Evolutionary conservation across 2,329 filamentous ascomycete species (phyloP).

Genomic region (Cladosporium sphaerospermum): DNA sequence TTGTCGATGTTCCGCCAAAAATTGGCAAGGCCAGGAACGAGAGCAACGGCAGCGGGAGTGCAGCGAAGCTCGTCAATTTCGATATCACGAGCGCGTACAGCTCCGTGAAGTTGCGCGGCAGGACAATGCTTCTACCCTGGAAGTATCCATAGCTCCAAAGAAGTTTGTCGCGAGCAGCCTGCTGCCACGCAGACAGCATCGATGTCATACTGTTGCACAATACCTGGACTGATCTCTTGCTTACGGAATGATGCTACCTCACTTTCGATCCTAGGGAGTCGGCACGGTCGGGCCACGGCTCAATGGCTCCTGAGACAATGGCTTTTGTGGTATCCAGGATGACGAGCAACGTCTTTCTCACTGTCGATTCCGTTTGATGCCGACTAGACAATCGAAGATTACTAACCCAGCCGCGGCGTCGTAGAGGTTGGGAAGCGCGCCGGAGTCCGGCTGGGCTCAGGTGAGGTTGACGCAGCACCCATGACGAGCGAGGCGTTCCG

Average conservation of each 20-base stretch:
- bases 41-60: conserved; percentile 37
- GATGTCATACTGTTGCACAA: background rate
- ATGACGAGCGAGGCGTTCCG: background rate
- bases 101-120: conserved; percentile 21
- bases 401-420: background rate
- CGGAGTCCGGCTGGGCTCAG: background rate
- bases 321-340: too few relatives aligned
- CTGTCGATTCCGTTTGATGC: background rate
- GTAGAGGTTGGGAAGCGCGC: background rate
- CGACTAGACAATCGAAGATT: background rate
- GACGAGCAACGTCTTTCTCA: too few relatives aligned
- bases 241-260: conserved; percentile 1
- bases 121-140: conserved; percentile 22
- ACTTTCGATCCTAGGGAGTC: background rate
- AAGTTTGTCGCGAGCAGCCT: conserved; percentile 22
- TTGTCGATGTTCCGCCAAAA: conserved; percentile 69
- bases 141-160: conserved; percentile 27
- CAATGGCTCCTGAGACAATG: too few relatives aligned
- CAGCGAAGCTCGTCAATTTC: conserved; percentile 24
- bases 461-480: background rate
- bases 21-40: conserved; percentile 67
- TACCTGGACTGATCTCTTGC: background rate
- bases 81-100: conserved; percentile 22
- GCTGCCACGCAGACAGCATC: conserved; percentile 14
- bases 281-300: background rate